Evolutionary conservation across 192 early-diverging fungal species (phyloP).

Genomic region (Podila minutissima): DNA sequence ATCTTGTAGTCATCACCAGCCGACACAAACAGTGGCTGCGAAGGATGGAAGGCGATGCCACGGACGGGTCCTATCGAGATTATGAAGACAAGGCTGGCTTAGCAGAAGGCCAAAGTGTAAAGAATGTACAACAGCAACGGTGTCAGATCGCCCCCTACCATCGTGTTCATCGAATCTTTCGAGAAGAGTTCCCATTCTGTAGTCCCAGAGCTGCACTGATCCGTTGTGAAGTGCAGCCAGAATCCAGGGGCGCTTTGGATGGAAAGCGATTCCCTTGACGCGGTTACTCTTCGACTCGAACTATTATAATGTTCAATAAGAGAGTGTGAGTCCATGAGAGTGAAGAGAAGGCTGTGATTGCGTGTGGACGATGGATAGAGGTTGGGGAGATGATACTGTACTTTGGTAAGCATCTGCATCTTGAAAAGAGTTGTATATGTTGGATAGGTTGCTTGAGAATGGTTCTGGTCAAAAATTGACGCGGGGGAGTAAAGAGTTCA

Average conservation of each 20-base stretch:
- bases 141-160: slow-evolving; percentile 65
- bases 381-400: slow-evolving; percentile 22
- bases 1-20: slow-evolving; percentile 94
- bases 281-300: slow-evolving; percentile 99
- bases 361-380: background rate
- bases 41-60: slow-evolving; percentile 94
- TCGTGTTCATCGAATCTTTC: slow-evolving; percentile 99
- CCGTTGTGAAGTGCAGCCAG: slow-evolving; percentile 98
- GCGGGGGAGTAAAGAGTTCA: background rate
- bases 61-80: slow-evolving; percentile 87
- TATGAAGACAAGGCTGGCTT: background rate
- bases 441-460: background rate
- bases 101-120: background rate
- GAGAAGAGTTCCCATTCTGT: slow-evolving; percentile 97
- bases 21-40: slow-evolving; percentile 97
- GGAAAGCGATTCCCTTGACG: slow-evolving; percentile 96
- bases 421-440: slow-evolving; percentile 16
- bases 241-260: slow-evolving; percentile 98
- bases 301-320: slow-evolving; percentile 53
- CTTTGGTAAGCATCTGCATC: slow-evolving; percentile 88
- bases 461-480: background rate
- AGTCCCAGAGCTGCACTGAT: slow-evolving; percentile 99
- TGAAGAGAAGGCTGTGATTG: too few relatives aligned
- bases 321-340: background rate
- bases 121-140: background rate